Percentiles rank a stretch among this genome's conserved stretches.
These are phyloP conservation scores for Pyricularia grisea DNA, from an alignment of 2,329 filamentous ascomycete species.

Conservation along the genomic window DNA sequence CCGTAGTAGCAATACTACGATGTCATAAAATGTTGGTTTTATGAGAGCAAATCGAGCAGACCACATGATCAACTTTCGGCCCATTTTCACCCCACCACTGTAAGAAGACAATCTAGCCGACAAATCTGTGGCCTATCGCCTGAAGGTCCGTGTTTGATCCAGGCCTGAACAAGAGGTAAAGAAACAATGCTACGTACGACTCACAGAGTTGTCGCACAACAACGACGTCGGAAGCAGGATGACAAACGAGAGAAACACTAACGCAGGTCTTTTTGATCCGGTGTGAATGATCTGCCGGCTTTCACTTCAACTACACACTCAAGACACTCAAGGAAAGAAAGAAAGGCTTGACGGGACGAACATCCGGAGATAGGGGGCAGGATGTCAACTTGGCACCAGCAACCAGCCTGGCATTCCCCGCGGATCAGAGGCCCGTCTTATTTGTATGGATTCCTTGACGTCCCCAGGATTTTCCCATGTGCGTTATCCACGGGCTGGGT, in stretches of 20 bases:
- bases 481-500: background rate
- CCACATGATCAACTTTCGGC: too few relatives aligned
- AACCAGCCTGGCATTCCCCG: background rate
- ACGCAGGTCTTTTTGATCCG: background rate
- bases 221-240: background rate
- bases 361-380: background rate
- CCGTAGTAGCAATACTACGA: too few relatives aligned
- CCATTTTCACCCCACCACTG: background rate
- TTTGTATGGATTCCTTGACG: background rate
- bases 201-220: background rate
- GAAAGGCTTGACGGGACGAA: background rate
- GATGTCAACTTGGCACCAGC: background rate
- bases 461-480: background rate
- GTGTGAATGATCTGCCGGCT: background rate
- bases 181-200: background rate
- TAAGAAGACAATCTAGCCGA: background rate
- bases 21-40: too few relatives aligned
- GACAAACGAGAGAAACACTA: background rate
- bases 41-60: too few relatives aligned
- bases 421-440: background rate
- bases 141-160: background rate
- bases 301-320: background rate
- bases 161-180: background rate
- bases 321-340: background rate
- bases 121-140: background rate